Base-by-base conservation (phyloP, 768 basidiomycete genomes). In the Agaricus sinodeliciosus region DNA sequence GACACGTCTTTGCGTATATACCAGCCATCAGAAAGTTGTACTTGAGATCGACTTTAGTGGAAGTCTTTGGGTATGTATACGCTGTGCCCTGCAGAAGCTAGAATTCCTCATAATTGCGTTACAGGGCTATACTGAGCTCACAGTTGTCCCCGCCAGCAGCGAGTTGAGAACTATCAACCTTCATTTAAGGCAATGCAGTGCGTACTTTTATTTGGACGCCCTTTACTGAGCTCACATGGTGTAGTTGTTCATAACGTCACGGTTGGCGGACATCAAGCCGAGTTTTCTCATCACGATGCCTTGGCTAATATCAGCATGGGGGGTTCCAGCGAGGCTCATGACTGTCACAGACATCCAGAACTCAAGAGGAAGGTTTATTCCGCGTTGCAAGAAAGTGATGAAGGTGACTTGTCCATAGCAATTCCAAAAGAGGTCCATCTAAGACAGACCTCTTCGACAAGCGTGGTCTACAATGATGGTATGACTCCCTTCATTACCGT, bases 11-110 rank as follows among this genome's bases (percentile, higher is more conserved):
- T 61, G 65, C 61, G 67, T 76, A 67, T 85, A 67, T 84, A 92
- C 87, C 84, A 90, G 87, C 71, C 90, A 95, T 72, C 95, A 97
- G 79, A 92, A 92, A 67, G 94, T 96, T 47, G 89, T 90, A 57
- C 74, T 97, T 59, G 92, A 95, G 72, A 83, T 97, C 56, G 91
- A 94, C 74, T 93, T 96, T 67, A 78, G 85, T 7, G 95, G 95
- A 18, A 76, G 77, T 63, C 77, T 94, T 62, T 88, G 87, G 80
- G 94, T 90, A 71, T 58, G 82, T 64, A 31, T 48, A 34, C 40
- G 39, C 42, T 51, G 26, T 47, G 22, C 37, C 49, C 47, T 52
- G 48, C 16, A 35, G 49, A 50, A 36, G 41, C 26, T 49, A 25
- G 41, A 18, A 46, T 39, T 47, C 40, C 41, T 48, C 40, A 58